A percentile compares a stretch with the other conserved stretches of the same genome.
phyloP scores from a whole-genome alignment of 2,329 filamentous ascomycete species.

The Macroventuria anomochaeta region DNA sequence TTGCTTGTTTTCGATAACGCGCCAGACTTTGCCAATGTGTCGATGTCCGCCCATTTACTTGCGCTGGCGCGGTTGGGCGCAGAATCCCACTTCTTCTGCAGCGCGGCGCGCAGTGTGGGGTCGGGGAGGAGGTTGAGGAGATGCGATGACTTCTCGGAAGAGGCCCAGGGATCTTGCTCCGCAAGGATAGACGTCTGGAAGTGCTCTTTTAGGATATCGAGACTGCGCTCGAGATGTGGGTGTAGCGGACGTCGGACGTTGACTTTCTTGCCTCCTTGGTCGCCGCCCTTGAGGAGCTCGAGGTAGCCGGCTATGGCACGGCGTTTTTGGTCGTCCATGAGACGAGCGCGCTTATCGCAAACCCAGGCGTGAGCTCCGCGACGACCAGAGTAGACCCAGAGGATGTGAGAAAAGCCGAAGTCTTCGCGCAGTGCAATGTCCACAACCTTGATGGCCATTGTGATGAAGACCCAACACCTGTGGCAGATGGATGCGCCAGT shows the following conservation, averaged over 20 bases:
- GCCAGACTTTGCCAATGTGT: slow-evolving; percentile 79
- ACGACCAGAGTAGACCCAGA: slow-evolving; percentile 98
- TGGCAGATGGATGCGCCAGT: slow-evolving; percentile 89
- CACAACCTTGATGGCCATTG: slow-evolving; percentile 95
- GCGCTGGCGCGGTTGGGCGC: slow-evolving; percentile 76
- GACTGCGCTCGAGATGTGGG: slow-evolving; percentile 84
- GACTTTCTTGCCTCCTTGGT: slow-evolving; percentile 84
- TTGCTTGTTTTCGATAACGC: slow-evolving; percentile 74
- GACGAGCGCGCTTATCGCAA: slow-evolving; percentile 85
- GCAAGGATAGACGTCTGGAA: slow-evolving; percentile 84
- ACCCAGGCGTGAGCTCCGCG: slow-evolving; percentile 98
- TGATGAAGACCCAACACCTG: slow-evolving; percentile 97
- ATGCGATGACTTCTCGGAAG: slow-evolving; percentile 71
- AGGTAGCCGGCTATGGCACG: slow-evolving; percentile 87
- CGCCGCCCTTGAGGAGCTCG: slow-evolving; percentile 85
- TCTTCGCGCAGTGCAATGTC: slow-evolving; percentile 88
- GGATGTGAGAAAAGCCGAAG: slow-evolving; percentile 94
- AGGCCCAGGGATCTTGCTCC: slow-evolving; percentile 83
- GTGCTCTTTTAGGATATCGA: slow-evolving; percentile 81
- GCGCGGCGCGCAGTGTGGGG: slow-evolving; percentile 73
- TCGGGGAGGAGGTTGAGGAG: slow-evolving; percentile 88
- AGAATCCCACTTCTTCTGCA: slow-evolving; percentile 90
- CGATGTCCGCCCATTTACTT: slow-evolving; percentile 94
- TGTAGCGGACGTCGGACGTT: slow-evolving; percentile 86
- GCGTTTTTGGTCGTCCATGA: slow-evolving; percentile 84